phyloP scores from a whole-genome alignment of 148 eudicot genomes.

The Limonium bicolor region DNA sequence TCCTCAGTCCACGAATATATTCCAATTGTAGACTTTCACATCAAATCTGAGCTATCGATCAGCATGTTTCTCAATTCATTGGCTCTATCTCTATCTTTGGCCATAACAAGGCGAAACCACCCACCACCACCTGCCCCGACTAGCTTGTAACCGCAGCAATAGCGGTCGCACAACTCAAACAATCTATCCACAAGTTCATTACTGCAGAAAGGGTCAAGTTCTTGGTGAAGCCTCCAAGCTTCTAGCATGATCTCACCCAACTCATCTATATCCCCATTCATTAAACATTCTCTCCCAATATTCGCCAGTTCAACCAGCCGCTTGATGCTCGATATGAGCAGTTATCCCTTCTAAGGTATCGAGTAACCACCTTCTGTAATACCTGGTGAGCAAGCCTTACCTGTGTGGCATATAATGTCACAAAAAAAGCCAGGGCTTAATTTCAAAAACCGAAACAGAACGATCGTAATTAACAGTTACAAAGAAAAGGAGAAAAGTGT shows the following conservation, averaged over 20 bases:
- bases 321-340: slow-evolving; percentile 82
- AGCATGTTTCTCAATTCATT: slow-evolving; percentile 32
- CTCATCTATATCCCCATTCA: slow-evolving; percentile 71
- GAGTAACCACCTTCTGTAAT: slow-evolving; percentile 78
- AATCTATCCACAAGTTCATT: slow-evolving; percentile 68
- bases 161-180: slow-evolving; percentile 51
- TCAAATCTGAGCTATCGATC: slow-evolving; percentile 30
- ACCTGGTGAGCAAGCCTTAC: slow-evolving; percentile 93
- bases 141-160: slow-evolving; percentile 86
- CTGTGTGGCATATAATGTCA: slow-evolving; percentile 17
- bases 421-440: background rate
- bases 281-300: slow-evolving; percentile 77
- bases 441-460: too few species aligned
- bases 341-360: slow-evolving; percentile 77
- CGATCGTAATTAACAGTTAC: too few species aligned
- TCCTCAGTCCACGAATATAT: slow-evolving; percentile 20
- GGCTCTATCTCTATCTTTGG: slow-evolving; percentile 49
- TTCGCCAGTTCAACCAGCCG: slow-evolving; percentile 89
- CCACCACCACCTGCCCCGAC: slow-evolving; percentile 99
- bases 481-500: slow-evolving; percentile 7
- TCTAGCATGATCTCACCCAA: slow-evolving; percentile 75
- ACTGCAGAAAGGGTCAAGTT: slow-evolving; percentile 91
- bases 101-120: slow-evolving; percentile 78
- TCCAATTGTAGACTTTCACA: slow-evolving; percentile 71
- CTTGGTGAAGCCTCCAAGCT: slow-evolving; percentile 96